Base-by-base conservation (phyloP, 108 stramenopile genomes). In the Parmales sp. region DNA sequence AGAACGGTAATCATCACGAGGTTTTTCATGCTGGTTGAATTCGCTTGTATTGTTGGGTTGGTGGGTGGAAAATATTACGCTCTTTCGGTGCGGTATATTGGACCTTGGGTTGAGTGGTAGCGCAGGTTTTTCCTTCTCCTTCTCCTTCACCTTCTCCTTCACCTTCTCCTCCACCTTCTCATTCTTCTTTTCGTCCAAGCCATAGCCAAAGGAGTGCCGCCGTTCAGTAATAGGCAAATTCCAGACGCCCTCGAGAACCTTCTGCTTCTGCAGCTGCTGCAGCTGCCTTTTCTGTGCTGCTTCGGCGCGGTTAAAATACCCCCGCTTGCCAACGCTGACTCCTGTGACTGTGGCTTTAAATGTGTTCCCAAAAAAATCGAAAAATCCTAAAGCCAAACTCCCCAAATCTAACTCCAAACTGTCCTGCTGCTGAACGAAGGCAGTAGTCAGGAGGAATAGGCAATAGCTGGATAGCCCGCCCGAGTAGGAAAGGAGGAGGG, bases 341-440 rank as follows among this genome's bases (percentile, higher is more conserved):
- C 93, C 94, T 28, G 86, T 93, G n/a, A 76, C 77, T 45, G 91
- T 79, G 18, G 94, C 92, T 65, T 95, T 89, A 70, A 95, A 93
- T 50, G 45, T 74, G 73, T 93, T 95, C n/a, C 94, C 92, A 69
- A 90, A 95, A 72, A 95, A 95, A 65, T 95, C 94, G 9, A 95
- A 76, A 48, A 93, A 88, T 2, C 91, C 92, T 79, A 93, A 90
- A 8, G 93, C 79, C 16, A 93, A 69, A 20, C 90, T 86, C 13
- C 94, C 94, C 20, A 84, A 82, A 73, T 95, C 94, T 48, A 80
- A 82, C 72, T 79, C 77, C 0, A 84, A 74, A 19, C 75, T 70
- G 4, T 75, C 72, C 75, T 90, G 90, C 72, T 92, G 88, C 71
- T 90, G 91, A 25, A 90, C 81, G 51, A 87, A 92, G 37, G 91